Base-by-base conservation (phyloP, 2,329 filamentous ascomycete genomes). In the Venturia effusa region DNA sequence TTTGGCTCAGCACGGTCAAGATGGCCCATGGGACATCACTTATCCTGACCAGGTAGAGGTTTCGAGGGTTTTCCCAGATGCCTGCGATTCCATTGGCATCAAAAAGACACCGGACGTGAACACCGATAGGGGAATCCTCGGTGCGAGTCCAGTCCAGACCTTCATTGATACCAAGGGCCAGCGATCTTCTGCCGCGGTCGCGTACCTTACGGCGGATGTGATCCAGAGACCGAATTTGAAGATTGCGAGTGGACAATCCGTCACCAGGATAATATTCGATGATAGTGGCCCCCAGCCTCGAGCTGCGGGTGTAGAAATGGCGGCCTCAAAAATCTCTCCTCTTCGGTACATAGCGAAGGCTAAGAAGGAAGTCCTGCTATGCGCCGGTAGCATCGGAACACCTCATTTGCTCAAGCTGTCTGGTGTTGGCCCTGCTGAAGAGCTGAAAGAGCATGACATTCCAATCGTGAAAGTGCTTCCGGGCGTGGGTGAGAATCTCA, bases 331-430 rank as follows among this genome's bases (percentile, higher is more conserved):
- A 48, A 19, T 48, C 1, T 51, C 60, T 4, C 60, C 60, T 22
- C 1, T 61, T 10, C 39, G 30, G 10, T 61, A 61, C n/a, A n/a
- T 61, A 19, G 60, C 40, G 22, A 55, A 59, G 10, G 73, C 73
- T 1, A 70, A 66, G 11, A 76, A 74, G 54, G 78, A 80, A 59
- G 74, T 78, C 4, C 71, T 81, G 17, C 64, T 80, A 4, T 73
- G 75, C 0, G 77, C 78, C 3, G 79, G 79, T 1, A 70, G 74
- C 1, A 43, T 76, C 7, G 72, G 75, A 67, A 80, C 71, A 22
- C 79, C 73, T 40, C 75, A 80, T 59, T 69, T 83, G 4, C 73
- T 83, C 0, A 77, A 82, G 66, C 71, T 80, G 1, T 82, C 79
- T n/a, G 81, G 81, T 0, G 75, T 83, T 8, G 81, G 81, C 0